Evolutionary conservation across 2,329 filamentous ascomycete species (phyloP), one percentile per base, ranked within the genome.

Genomic region (Sporothrix euskadiensis): DNA sequence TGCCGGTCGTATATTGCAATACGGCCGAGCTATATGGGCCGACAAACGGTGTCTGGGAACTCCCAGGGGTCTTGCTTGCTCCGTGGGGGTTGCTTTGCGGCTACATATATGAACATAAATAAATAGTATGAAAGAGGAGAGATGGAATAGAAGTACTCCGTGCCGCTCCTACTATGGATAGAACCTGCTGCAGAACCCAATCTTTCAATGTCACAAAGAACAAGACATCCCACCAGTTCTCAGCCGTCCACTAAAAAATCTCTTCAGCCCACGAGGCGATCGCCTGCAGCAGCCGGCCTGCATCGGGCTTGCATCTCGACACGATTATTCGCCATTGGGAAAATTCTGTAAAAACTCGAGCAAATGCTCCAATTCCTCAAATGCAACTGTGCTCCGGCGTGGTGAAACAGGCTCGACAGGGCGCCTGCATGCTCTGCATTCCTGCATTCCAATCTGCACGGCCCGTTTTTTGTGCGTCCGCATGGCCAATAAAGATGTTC

Each of bases 401-500:
- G 61, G 41, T 30, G 61, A 30, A 39, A 65, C 39, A 44, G 16
- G 14, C 8, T n/a, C 19, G 49, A 54, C 49, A 54, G 49, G 49
- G 14, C 19, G 22, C 52, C 52, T 56, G 52, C 52, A 56, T 22
- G 19, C n/a, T 12, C 65, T 41, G 41, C 39, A 56, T 54, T 19
- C 66, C 32, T 30, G 32, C 41, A n/a, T 22, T 54, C 41, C 4
- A 44, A 16, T 19, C 30, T 57, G 32, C 68, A 47, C 9, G 52
- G 54, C 56, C 39, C 22, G 14, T n/a, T 68, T 57, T 71, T 47
- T 71, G 72, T 52, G 6, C 41, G 76, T 76, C 76, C 77, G 76
- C 77, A 78, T 77, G 77, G 74, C 73, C 72, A 75, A 74, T 76
- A 66, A 75, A 75, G 74, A 63, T 77, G 77, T 76, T 76, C 39